Evolutionary conservation across 805 yeast genomes (phyloP).

Genomic region (Blastobotrys chiropterorum): DNA sequence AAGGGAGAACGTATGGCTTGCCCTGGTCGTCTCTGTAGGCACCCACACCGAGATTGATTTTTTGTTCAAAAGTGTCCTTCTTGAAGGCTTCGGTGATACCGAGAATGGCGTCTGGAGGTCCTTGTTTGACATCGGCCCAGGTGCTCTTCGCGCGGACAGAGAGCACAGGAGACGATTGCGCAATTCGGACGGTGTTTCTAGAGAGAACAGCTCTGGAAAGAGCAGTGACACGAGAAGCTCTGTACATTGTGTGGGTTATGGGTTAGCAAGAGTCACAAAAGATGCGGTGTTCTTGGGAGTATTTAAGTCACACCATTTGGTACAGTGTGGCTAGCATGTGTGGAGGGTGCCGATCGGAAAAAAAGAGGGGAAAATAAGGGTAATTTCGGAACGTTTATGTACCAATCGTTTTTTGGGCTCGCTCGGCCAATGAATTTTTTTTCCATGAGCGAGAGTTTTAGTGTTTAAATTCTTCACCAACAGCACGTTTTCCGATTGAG

Average conservation of each 20-base stretch:
- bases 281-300: neutral
- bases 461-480: too few species aligned
- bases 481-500: too few species aligned
- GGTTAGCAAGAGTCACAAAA: neutral
- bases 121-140: constrained; percentile 42
- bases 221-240: neutral
- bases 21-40: constrained; percentile 91
- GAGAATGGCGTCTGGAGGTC: constrained; percentile 81
- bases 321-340: neutral
- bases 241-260: neutral
- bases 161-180: neutral
- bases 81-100: constrained; percentile 70
- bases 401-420: neutral
- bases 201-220: neutral
- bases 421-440: neutral
- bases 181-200: neutral
- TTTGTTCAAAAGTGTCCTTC: constrained; percentile 45
- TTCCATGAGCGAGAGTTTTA: neutral
- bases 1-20: constrained; percentile 80
- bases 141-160: constrained; percentile 20
- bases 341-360: neutral
- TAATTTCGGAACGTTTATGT: neutral
- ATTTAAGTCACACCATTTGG: neutral
- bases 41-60: constrained; percentile 69
- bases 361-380: neutral